phyloP scores from a whole-genome alignment of 2,329 filamentous ascomycete species.

The Podosphaera aphanis region DNA sequence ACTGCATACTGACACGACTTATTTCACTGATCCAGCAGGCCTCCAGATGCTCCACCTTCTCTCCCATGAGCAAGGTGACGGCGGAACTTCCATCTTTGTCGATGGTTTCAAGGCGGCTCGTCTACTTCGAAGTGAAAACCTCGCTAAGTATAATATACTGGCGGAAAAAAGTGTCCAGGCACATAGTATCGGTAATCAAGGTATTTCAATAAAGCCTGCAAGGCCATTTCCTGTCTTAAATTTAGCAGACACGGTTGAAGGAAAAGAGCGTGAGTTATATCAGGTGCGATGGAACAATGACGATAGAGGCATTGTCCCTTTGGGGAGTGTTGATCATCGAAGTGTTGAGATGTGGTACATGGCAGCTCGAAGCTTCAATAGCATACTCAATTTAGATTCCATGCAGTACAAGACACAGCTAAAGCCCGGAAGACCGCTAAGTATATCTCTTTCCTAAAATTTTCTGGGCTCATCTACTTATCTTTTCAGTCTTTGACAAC shows the following conservation, averaged over 20 bases:
- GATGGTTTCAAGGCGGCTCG: constrained; percentile 61
- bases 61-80: constrained; percentile 45
- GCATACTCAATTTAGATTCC: constrained; percentile 38
- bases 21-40: constrained; percentile 79
- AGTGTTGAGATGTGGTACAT: constrained; percentile 40
- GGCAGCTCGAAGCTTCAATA: constrained; percentile 53
- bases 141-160: constrained; percentile 33
- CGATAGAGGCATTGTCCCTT: constrained; percentile 41
- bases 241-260: constrained; percentile 22
- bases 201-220: constrained; percentile 56
- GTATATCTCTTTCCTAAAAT: constrained; percentile 25
- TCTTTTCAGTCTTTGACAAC: constrained; percentile 61
- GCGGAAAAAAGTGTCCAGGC: constrained; percentile 35
- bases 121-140: constrained; percentile 30
- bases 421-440: constrained; percentile 50
- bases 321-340: constrained; percentile 1
- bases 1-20: constrained; percentile 84
- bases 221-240: constrained; percentile 49
- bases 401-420: constrained; percentile 65
- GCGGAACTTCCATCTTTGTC: constrained; percentile 60
- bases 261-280: constrained; percentile 21
- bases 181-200: constrained; percentile 73
- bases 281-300: constrained; percentile 86
- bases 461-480: not conserved
- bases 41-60: constrained; percentile 85